phyloP scores from a whole-genome alignment of 441 rosid species.

The Jatropha multifida region DNA sequence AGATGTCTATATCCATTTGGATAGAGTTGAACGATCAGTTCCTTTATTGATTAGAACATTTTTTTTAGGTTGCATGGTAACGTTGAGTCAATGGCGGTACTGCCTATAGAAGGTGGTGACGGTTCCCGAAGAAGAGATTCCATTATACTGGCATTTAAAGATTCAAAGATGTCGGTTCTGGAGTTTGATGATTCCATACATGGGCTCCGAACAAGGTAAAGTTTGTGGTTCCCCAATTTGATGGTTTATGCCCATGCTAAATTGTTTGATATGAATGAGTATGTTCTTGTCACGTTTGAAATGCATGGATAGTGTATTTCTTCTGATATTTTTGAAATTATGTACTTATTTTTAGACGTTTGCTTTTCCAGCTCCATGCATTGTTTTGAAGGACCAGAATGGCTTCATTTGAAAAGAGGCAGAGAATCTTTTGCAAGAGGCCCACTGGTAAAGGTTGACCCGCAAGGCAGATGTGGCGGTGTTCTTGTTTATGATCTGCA shows the following conservation, averaged over 20 bases:
- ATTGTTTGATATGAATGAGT: background rate
- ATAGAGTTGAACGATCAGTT: background rate
- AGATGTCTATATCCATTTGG: background rate
- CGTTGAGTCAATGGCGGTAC: constrained; percentile 78
- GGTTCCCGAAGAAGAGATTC: constrained; percentile 82
- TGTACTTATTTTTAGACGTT: constrained; percentile 13
- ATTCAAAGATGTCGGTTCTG: constrained; percentile 80
- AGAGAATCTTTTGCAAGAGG: constrained; percentile 91
- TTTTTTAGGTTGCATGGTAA: constrained; percentile 81
- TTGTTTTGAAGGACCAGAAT: constrained; percentile 96
- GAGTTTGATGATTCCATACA: constrained; percentile 96
- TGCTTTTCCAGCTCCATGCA: constrained; percentile 86
- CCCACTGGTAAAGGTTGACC: constrained; percentile 86
- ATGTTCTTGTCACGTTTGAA: background rate
- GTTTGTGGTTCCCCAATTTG: background rate
- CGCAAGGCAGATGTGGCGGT: constrained; percentile 97
- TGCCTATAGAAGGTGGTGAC: constrained; percentile 68
- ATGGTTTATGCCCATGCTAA: background rate
- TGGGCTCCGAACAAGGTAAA: constrained; percentile 75
- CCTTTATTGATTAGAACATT: constrained; percentile 1
- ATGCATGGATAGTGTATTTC: background rate
- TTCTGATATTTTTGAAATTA: constrained; percentile 8
- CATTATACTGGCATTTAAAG: constrained; percentile 71
- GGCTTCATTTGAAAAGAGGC: constrained; percentile 95
- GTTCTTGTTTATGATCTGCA: constrained; percentile 94